These are phyloP conservation scores for Pleoardoris graminearum DNA, from an alignment of 2,329 filamentous ascomycete species.

Conservation along the genomic window DNA sequence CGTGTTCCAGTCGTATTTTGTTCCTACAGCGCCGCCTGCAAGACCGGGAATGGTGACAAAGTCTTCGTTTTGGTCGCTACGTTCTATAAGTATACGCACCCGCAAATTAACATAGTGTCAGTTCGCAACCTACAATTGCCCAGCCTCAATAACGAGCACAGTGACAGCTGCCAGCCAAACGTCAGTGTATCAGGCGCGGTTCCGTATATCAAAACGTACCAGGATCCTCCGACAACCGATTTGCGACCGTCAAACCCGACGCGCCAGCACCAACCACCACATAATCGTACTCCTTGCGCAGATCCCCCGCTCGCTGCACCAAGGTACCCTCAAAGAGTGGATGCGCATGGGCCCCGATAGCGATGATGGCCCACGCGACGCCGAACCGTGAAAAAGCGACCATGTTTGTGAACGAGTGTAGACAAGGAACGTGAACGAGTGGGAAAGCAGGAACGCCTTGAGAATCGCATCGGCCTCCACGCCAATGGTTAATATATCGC, in stretches of 20 bases:
- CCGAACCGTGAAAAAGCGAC: background rate
- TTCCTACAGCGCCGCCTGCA: conserved; percentile 28
- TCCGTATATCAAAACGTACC: conserved; percentile 9
- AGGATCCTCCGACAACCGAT: conserved; percentile 29
- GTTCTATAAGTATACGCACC: background rate
- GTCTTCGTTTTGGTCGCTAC: conserved; percentile 27
- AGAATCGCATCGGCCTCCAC: background rate
- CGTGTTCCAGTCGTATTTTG: conserved; percentile 32
- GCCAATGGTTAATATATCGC: background rate
- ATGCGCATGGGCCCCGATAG: background rate
- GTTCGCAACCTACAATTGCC: conserved; percentile 21
- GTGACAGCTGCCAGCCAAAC: conserved; percentile 15
- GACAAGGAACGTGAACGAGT: background rate
- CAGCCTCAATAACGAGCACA: conserved; percentile 31
- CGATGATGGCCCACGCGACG: background rate
- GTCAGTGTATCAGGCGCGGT: background rate
- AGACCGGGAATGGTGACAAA: conserved; percentile 28
- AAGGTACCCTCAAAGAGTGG: background rate
- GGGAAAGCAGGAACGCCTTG: background rate
- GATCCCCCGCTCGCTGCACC: background rate
- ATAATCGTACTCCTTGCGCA: conserved; percentile 26
- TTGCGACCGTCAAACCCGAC: conserved; percentile 33
- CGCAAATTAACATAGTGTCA: background rate
- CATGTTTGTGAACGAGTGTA: background rate
- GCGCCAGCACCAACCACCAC: conserved; percentile 33